Evolutionary conservation across 2,329 filamentous ascomycete genomes (phyloP).

Genomic region (Ampelomyces quisqualis): DNA sequence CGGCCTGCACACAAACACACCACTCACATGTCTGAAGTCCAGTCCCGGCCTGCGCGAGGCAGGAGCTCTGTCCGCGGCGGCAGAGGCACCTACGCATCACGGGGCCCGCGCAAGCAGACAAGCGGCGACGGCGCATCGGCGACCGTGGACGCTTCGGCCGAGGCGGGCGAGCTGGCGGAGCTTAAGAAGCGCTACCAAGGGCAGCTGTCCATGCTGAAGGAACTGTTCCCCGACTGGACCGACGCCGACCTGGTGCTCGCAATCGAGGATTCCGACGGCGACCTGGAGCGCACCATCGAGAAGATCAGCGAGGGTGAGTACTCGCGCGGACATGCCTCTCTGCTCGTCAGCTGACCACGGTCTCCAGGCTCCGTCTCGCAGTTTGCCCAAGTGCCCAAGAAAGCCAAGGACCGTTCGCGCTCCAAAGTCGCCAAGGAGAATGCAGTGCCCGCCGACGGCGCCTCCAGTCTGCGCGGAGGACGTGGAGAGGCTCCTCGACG

Average conservation of each 20-base stretch:
- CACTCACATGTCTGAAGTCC: slow-evolving; percentile 86
- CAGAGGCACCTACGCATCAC: slow-evolving; percentile 65
- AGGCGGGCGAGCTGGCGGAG: slow-evolving; percentile 87
- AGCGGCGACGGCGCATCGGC: slow-evolving; percentile 70
- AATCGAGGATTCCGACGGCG: slow-evolving; percentile 81
- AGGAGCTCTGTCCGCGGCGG: slow-evolving; percentile 88
- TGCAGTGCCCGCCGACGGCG: slow-evolving; percentile 54
- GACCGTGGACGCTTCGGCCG: slow-evolving; percentile 65
- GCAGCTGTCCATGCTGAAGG: slow-evolving; percentile 79
- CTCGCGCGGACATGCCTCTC: not conserved
- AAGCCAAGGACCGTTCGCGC: slow-evolving; percentile 71
- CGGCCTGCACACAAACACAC: slow-evolving; percentile 42
- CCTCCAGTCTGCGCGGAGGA: slow-evolving; percentile 24
- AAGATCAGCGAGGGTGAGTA: slow-evolving; percentile 74
- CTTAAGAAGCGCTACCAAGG: slow-evolving; percentile 85
- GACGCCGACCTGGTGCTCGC: slow-evolving; percentile 93
- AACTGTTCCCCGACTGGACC: slow-evolving; percentile 94
- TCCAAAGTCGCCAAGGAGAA: slow-evolving; percentile 68
- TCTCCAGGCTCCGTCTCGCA: slow-evolving; percentile 71
- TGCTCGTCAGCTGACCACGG: slow-evolving; percentile 1
- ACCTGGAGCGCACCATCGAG: slow-evolving; percentile 69
- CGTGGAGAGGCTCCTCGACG: slow-evolving; percentile 28
- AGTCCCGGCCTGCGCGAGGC: slow-evolving; percentile 83
- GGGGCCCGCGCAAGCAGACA: slow-evolving; percentile 54
- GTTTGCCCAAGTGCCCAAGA: slow-evolving; percentile 75